These are phyloP conservation scores for Neurospora crassa DNA, from an alignment of 2,329 filamentous ascomycete genomes.

Conservation along the genomic window DNA sequence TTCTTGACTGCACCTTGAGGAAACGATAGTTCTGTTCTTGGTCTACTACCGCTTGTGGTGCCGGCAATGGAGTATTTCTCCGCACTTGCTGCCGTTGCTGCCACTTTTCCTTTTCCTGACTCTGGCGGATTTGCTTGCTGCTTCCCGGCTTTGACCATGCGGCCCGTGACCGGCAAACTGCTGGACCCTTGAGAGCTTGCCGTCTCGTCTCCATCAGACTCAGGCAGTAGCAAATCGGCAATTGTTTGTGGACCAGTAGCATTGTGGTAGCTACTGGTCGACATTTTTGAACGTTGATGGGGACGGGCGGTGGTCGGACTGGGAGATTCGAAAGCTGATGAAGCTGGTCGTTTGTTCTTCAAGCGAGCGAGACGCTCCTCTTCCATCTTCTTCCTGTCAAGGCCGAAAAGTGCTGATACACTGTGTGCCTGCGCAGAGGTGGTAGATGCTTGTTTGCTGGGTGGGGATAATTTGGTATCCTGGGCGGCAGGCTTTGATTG, in stretches of 20 bases:
- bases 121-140: neutral
- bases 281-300: constrained; percentile 8
- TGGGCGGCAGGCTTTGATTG: neutral
- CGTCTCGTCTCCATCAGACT: neutral
- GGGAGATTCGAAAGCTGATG: neutral
- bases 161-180: neutral
- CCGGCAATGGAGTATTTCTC: neutral
- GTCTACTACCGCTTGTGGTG: neutral
- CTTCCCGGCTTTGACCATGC: neutral
- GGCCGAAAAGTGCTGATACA: constrained; percentile 33
- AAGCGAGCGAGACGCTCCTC: constrained; percentile 66
- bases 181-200: neutral
- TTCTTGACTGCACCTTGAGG: constrained; percentile 63
- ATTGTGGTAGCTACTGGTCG: neutral
- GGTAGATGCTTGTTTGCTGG: constrained; percentile 14
- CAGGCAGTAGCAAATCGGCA: neutral
- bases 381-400: constrained; percentile 80
- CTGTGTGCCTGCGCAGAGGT: constrained; percentile 6
- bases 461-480: neutral
- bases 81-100: neutral
- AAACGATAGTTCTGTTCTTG: constrained; percentile 27
- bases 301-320: constrained; percentile 1
- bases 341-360: constrained; percentile 38
- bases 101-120: neutral
- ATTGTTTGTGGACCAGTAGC: neutral